A percentile compares a stretch with the other conserved stretches of the same genome.
phyloP scores from a whole-genome alignment of 176 grass and related monocot genomes.

The Puccinellia tenuiflora region DNA sequence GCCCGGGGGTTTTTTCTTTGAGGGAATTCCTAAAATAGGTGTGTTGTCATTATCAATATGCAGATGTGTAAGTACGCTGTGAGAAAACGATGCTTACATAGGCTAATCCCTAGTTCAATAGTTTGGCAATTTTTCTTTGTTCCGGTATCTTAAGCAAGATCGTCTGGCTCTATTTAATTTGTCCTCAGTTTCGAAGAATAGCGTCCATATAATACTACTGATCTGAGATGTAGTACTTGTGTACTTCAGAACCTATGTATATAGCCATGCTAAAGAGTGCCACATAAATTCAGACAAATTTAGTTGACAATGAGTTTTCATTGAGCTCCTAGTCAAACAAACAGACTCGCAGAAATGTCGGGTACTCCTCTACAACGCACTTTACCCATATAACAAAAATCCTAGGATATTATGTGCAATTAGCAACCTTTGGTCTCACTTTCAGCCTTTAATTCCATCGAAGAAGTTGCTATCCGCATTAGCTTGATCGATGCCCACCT shows the following conservation, averaged over 20 bases:
- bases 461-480: slow-evolving; percentile 10
- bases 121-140: not conserved
- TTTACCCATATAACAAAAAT: not conserved
- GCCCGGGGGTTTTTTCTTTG: too few species aligned
- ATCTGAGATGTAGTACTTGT: not conserved
- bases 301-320: not conserved
- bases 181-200: not conserved
- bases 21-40: too few species aligned
- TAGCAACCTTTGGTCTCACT: slow-evolving; percentile 13
- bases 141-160: slow-evolving; percentile 31
- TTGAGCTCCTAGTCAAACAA: slow-evolving; percentile 4
- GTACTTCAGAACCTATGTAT: not conserved
- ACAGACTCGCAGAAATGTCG: not conserved
- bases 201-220: not conserved
- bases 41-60: slow-evolving; percentile 23
- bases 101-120: not conserved
- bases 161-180: slow-evolving; percentile 21
- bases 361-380: not conserved
- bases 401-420: not conserved
- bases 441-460: slow-evolving; percentile 9
- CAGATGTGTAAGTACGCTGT: slow-evolving; percentile 13
- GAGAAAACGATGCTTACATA: slow-evolving; percentile 33
- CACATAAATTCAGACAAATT: not conserved
- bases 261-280: not conserved
- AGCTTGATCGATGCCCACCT: slow-evolving; percentile 12